phyloP scores from a whole-genome alignment of 176 grass and related monocot genomes.

The Secale cereale region DNA sequence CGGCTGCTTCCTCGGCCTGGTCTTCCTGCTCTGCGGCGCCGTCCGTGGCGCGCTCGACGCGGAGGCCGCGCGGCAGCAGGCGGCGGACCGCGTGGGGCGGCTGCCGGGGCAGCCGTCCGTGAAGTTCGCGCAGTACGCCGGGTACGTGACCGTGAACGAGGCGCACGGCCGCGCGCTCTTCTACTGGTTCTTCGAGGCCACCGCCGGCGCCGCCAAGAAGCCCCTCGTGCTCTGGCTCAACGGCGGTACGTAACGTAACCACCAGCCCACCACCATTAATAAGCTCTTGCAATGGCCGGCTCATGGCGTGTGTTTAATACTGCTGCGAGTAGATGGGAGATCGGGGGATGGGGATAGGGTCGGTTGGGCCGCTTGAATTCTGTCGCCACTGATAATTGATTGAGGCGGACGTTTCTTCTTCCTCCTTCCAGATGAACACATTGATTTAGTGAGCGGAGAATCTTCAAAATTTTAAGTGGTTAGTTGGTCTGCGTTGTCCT shows the following conservation, averaged over 20 bases:
- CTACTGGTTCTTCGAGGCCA: slow-evolving; percentile 98
- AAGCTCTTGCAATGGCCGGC: not conserved
- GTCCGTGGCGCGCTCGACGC: slow-evolving; percentile 13
- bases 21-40: slow-evolving; percentile 3
- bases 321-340: not conserved
- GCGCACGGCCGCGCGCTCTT: slow-evolving; percentile 88
- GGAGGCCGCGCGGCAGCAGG: slow-evolving; percentile 50
- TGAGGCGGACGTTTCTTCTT: not conserved
- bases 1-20: not conserved
- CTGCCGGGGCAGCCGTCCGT: slow-evolving; percentile 88
- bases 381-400: slow-evolving; percentile 3
- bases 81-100: slow-evolving; percentile 57
- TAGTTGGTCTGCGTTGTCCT: not conserved
- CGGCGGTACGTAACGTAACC: slow-evolving; percentile 58
- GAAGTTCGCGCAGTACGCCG: slow-evolving; percentile 77
- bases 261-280: not conserved
- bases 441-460: not conserved
- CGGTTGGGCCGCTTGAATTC: not conserved
- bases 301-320: not conserved
- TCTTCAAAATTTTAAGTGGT: not conserved
- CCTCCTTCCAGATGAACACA: not conserved
- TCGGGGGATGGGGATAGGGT: not conserved
- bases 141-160: slow-evolving; percentile 88
- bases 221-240: slow-evolving; percentile 92
- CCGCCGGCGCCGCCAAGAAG: slow-evolving; percentile 50